Percentiles rank a stretch among this genome's conserved stretches.
phyloP scores from a whole-genome alignment of 495 filamentous ascomycete species.

The Pyronema omphalodes region DNA sequence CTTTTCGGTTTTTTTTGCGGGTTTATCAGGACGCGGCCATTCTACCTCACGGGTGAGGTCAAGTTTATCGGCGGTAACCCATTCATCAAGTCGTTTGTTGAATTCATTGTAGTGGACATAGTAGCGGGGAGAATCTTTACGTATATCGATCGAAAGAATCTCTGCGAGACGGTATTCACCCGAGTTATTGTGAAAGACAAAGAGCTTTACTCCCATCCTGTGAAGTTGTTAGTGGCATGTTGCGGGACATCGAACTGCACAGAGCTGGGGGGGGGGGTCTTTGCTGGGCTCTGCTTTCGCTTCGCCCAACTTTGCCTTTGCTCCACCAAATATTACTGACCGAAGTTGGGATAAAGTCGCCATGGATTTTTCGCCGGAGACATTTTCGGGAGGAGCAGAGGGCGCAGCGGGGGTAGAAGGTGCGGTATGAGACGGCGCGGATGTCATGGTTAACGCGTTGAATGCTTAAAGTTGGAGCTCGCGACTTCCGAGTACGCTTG shows the following conservation, averaged over 20 bases:
- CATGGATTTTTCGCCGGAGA: conserved; percentile 39
- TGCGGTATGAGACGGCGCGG: not conserved
- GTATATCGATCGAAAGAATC: conserved; percentile 71
- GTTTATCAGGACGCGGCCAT: conserved; percentile 55
- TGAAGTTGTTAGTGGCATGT: not conserved
- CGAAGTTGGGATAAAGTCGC: conserved; percentile 58
- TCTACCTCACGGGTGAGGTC: conserved; percentile 64
- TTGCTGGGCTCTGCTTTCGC: no score
- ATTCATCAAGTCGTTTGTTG: conserved; percentile 98
- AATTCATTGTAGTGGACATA: conserved; percentile 98
- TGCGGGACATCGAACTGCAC: not conserved
- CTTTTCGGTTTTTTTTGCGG: conserved; percentile 45
- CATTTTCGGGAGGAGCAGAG: not conserved
- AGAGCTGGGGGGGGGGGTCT: conserved; percentile 36
- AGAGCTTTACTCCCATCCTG: conserved; percentile 50
- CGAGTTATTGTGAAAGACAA: conserved; percentile 18
- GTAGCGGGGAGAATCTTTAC: conserved; percentile 66
- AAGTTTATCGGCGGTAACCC: conserved; percentile 64
- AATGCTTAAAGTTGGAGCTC: not conserved
- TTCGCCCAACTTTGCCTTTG: no score
- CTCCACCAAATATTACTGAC: conserved; percentile 26
- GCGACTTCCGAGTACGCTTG: no score
- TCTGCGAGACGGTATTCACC: conserved; percentile 78
- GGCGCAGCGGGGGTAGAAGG: not conserved
- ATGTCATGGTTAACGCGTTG: not conserved